Evolutionary conservation across 1,139 yeast genomes (phyloP), one percentile per base, ranked within the genome.

Genomic region (Pichia cactophila): DNA sequence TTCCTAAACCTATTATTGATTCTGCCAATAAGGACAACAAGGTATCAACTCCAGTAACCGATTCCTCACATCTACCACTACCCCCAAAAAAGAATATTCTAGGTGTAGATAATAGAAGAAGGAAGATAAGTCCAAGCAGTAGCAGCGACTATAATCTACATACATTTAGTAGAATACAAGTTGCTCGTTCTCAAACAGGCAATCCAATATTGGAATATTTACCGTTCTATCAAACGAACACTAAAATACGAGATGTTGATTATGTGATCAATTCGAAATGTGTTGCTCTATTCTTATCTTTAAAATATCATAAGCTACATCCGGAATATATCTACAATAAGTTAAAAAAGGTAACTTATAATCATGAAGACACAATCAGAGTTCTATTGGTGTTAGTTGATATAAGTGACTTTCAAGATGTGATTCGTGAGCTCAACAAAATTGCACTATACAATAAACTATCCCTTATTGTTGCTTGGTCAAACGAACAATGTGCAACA

Each of bases 321-420:
- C 96, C 96, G 0, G 97, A 89, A 61, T 89, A 92, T 60, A 79
- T 92, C 4, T 80, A 81, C 71, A 77, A 78, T 51, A 75, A 94
- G 49, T 72, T 89, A 58, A 78, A 77, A 54, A 80, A 81, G 49
- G 64, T 81, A 31, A 47, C 56, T 2, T 54, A 58, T 42, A 57
- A 52, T 26, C 52, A 54, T n/a, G 52, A 49, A 26, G 54, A 56
- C 7, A 71, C 75, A 33, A 69, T 84, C 45, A 76, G 90, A 17
- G 71, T 89, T 1, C 62, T 92, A 42, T 68, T 92, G 45, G 80
- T 84, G 17, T 81, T 86, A 17, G 86, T 88, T 2, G 97, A 89
- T 60, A 78, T 86, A 28, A 92, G 83, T 31, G 80, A 83, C 50
- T 86, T 82, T 36, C 85, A 81, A 46, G 88, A 83, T 20, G 70